These are phyloP conservation scores for Phytophthora sp. DNA, from an alignment of 352 stramenopile species.

Conservation along the genomic window DNA sequence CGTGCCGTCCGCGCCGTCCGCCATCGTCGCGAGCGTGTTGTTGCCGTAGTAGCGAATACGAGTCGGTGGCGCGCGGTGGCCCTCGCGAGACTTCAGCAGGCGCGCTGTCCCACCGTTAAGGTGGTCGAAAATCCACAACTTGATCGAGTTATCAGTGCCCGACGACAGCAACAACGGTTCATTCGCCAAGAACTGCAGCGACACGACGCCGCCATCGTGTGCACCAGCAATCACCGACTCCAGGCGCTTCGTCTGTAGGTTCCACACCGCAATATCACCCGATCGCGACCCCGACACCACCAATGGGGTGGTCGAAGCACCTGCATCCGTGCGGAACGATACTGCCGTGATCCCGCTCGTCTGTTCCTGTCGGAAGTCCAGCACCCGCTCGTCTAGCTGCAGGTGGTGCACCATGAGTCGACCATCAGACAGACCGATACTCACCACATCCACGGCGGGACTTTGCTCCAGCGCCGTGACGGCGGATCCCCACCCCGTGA, in stretches of 20 bases:
- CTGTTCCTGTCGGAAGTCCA: slow-evolving; percentile 83
- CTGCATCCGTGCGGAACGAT: slow-evolving; percentile 89
- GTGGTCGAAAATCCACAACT: slow-evolving; percentile 95
- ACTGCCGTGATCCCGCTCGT: slow-evolving; percentile 84
- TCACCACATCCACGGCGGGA: slow-evolving; percentile 90
- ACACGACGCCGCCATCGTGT: slow-evolving; percentile 80
- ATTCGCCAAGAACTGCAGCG: slow-evolving; percentile 84
- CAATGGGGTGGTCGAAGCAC: slow-evolving; percentile 54
- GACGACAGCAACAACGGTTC: slow-evolving; percentile 90
- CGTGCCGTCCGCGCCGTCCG: slow-evolving; percentile 84
- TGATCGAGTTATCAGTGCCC: slow-evolving; percentile 91
- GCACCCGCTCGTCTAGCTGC: slow-evolving; percentile 80
- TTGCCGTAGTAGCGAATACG: slow-evolving; percentile 92
- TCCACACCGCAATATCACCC: slow-evolving; percentile 92
- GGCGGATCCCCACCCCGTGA: slow-evolving; percentile 71
- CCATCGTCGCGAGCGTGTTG: slow-evolving; percentile 86
- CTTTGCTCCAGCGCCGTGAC: slow-evolving; percentile 87
- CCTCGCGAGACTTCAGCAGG: slow-evolving; percentile 90
- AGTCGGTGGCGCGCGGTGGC: slow-evolving; percentile 84
- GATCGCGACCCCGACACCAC: slow-evolving; percentile 72
- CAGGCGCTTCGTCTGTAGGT: slow-evolving; percentile 88
- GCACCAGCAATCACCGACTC: slow-evolving; percentile 79
- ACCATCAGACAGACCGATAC: slow-evolving; percentile 83
- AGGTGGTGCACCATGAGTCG: slow-evolving; percentile 89
- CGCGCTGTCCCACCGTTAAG: slow-evolving; percentile 78